Base-by-base conservation (phyloP, 768 basidiomycete genomes). In the Lepiota venenata region DNA sequence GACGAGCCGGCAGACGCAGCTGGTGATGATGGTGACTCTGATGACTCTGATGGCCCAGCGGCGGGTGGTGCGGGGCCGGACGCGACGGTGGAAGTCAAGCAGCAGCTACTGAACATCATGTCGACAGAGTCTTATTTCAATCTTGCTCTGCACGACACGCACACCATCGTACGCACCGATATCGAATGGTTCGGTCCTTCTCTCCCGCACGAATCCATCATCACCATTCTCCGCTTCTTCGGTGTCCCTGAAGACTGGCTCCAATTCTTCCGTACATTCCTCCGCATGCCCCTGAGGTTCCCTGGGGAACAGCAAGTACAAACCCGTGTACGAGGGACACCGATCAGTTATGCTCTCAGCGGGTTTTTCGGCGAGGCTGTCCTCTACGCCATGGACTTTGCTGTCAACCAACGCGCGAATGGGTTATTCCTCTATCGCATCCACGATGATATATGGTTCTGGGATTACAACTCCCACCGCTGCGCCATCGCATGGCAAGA, bases 371-470 rank as follows among this genome's bases (percentile, higher is more conserved):
- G 75, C 7, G 77, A 79, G 56, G 64, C 63, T 2, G 50, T 77
- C 12, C 50, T 77, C 36, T 78, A 76, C 58, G 67, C 64, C 16
- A 75, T 79, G 75, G 77, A 79, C 59, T 75, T 74, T 53, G 75
- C 76, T 7, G 74, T 77, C 52, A 78, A 77, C 46, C 77, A 75
- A 47, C 62, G 60, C 29, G 70, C 75, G 1, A 51, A 69, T 18
- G 75, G 75, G 3, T 58, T 79, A 10, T 74, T 67, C 60, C 67
- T 79, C 14, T 71, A 77, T 47, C 66, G 75, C 47, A 72, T 77
- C 61, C 74, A 78, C 58, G 75, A 78, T 49, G 76, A 79, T 49
- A 60, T 78, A 6, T 78, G 75, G 75, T 56, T 77, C 15, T 76
- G 71, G 71, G 67, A 73, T 45, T 58, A 69, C 0, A 60, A 71